phyloP scores from a whole-genome alignment of 192 early-diverging fungal genomes.

The Phycomyces nitens region DNA sequence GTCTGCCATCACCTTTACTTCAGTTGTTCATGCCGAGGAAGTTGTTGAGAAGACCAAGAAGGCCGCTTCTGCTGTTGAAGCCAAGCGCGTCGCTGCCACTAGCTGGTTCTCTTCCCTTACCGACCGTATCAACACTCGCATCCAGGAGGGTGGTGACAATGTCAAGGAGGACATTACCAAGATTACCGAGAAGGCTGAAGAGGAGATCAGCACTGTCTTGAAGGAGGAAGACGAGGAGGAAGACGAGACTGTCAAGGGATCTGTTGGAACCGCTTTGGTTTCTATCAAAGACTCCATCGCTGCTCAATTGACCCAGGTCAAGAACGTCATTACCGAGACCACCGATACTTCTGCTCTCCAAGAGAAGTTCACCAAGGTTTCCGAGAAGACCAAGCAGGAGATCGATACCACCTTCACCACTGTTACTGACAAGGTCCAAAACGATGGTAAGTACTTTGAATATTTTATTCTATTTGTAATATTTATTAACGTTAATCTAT shows the following conservation, averaged over 20 bases:
- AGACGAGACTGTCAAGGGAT: conserved; percentile 6
- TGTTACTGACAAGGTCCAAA: no score
- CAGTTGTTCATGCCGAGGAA: conserved; percentile 5
- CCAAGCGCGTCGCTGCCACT: conserved; percentile 1
- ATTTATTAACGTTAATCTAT: neutral
- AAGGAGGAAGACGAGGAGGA: conserved; percentile 13
- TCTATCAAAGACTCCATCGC: no score
- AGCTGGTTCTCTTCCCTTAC: neutral
- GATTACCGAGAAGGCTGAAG: conserved; percentile 1
- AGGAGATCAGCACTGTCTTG: conserved; percentile 5
- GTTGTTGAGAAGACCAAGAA: conserved; percentile 14
- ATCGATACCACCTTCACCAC: conserved; percentile 8
- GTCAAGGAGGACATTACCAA: conserved; percentile 13
- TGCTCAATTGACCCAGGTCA: conserved; percentile 5
- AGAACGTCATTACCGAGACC: conserved; percentile 3
- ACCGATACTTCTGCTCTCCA: conserved; percentile 1
- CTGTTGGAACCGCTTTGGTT: no score
- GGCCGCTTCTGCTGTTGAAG: conserved; percentile 7
- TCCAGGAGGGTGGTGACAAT: conserved; percentile 13
- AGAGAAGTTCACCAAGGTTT: neutral
- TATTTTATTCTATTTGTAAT: neutral
- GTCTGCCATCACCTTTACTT: neutral
- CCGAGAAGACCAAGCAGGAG: conserved; percentile 3
- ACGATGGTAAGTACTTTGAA: conserved; percentile 8
- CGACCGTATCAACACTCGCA: conserved; percentile 6